These are phyloP conservation scores for Xylariaceae sp. DNA, from an alignment of 2,329 filamentous ascomycete genomes.

Conservation along the genomic window DNA sequence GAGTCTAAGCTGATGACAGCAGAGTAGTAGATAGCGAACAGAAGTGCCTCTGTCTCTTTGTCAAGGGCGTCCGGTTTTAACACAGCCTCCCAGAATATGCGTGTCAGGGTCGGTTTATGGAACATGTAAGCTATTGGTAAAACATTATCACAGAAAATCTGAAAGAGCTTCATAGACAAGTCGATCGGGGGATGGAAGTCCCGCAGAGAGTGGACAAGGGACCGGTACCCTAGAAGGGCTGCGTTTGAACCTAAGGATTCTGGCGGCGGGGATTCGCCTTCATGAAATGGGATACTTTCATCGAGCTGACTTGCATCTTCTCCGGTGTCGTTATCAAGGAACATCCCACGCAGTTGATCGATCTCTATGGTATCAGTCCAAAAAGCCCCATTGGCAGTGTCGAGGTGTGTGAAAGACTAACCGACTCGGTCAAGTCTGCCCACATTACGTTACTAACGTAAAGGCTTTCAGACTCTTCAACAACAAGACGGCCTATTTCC, in stretches of 20 bases:
- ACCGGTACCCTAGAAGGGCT: slow-evolving; percentile 24
- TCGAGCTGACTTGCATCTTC: slow-evolving; percentile 8
- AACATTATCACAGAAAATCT: slow-evolving; percentile 27
- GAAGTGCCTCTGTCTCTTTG: slow-evolving; percentile 51
- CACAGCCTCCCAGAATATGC: slow-evolving; percentile 26
- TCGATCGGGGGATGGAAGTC: slow-evolving; percentile 23
- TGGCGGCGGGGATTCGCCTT: neutral
- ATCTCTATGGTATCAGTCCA: slow-evolving; percentile 16
- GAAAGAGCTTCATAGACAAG: slow-evolving; percentile 23
- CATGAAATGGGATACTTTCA: slow-evolving; percentile 5
- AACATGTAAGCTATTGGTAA: slow-evolving; percentile 27
- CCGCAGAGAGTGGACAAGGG: slow-evolving; percentile 23
- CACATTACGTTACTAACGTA: slow-evolving; percentile 27
- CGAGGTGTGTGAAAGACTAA: slow-evolving; percentile 13
- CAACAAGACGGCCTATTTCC: slow-evolving; percentile 16
- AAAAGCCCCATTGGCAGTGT: neutral
- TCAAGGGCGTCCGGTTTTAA: slow-evolving; percentile 15
- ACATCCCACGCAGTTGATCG: slow-evolving; percentile 22
- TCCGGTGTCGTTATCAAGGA: slow-evolving; percentile 12
- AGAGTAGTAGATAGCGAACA: slow-evolving; percentile 59
- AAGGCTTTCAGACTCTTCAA: slow-evolving; percentile 19
- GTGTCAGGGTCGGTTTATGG: slow-evolving; percentile 27
- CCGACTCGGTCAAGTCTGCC: slow-evolving; percentile 29
- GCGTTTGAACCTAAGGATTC: slow-evolving; percentile 18
- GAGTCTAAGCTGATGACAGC: slow-evolving; percentile 47